A percentile compares a stretch with the other conserved stretches of the same genome.
phyloP scores from a whole-genome alignment of 2,329 filamentous ascomycete species.

The Alternaria triticina region DNA sequence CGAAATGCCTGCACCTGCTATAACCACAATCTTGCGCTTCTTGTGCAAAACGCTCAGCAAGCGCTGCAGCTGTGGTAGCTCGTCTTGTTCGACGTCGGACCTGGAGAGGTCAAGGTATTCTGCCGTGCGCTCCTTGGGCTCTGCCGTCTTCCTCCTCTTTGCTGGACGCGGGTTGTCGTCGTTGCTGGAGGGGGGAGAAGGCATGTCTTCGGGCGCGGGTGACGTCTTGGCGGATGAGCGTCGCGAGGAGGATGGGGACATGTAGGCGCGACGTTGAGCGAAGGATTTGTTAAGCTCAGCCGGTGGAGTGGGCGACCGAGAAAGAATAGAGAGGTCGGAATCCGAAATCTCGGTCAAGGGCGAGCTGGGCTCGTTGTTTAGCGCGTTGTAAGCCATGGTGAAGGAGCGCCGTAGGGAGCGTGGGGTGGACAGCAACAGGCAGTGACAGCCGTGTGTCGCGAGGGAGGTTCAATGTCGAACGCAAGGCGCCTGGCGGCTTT shows the following conservation, averaged over 20 bases:
- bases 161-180: constrained; percentile 71
- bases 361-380: constrained; percentile 42
- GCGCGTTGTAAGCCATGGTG: constrained; percentile 37
- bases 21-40: constrained; percentile 95
- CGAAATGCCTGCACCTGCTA: constrained; percentile 95
- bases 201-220: constrained; percentile 55
- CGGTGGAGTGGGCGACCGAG: constrained; percentile 43
- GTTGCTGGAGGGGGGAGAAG: constrained; percentile 54
- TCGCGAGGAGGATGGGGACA: constrained; percentile 53
- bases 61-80: constrained; percentile 69
- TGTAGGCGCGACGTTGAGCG: constrained; percentile 38
- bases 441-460: constrained; percentile 18
- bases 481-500: constrained; percentile 11
- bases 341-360: constrained; percentile 50
- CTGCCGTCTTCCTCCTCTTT: constrained; percentile 71
- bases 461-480: constrained; percentile 14
- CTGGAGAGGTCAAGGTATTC: constrained; percentile 76
- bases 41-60: constrained; percentile 78
- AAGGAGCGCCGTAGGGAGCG: constrained; percentile 9
- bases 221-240: constrained; percentile 54
- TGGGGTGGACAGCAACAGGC: constrained; percentile 12
- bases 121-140: constrained; percentile 74
- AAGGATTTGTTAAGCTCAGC: constrained; percentile 38
- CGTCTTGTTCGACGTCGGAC: constrained; percentile 58
- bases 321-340: constrained; percentile 38